These are phyloP conservation scores for Myxozyma neotropica DNA, from an alignment of 805 yeast genomes.

Conservation along the genomic window DNA sequence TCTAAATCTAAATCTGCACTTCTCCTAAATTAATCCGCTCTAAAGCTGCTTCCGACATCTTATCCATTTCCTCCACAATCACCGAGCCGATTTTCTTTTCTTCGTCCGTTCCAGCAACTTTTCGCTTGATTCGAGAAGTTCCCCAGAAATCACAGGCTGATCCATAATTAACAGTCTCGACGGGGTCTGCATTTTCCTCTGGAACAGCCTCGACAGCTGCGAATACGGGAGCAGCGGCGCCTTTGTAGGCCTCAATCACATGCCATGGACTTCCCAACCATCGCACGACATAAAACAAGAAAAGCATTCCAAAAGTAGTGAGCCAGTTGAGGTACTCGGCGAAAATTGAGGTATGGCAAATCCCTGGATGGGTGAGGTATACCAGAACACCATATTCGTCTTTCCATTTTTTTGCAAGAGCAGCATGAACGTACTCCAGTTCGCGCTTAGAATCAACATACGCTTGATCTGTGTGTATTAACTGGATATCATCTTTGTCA, in stretches of 20 bases:
- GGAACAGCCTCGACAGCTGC: constrained; percentile 60
- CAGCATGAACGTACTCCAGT: constrained; percentile 79
- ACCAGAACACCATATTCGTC: constrained; percentile 60
- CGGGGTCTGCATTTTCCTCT: constrained; percentile 41
- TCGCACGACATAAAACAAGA: constrained; percentile 81
- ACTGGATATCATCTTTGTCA: constrained; percentile 73
- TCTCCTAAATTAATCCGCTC: background rate
- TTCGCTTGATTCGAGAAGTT: constrained; percentile 45
- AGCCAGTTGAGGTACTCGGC: constrained; percentile 68
- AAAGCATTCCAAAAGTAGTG: constrained; percentile 82
- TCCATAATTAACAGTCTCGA: constrained; percentile 65
- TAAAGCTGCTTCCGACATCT: constrained; percentile 1
- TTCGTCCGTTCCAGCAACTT: constrained; percentile 3
- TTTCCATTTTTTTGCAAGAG: constrained; percentile 58
- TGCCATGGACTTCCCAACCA: constrained; percentile 85
- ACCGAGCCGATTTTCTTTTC: constrained; percentile 14
- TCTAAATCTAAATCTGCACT: background rate
- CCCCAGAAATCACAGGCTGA: constrained; percentile 73
- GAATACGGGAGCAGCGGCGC: constrained; percentile 83
- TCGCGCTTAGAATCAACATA: constrained; percentile 92
- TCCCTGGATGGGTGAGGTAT: constrained; percentile 91
- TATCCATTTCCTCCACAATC: constrained; percentile 23
- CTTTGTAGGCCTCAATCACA: constrained; percentile 82
- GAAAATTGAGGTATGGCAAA: constrained; percentile 81
- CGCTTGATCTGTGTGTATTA: constrained; percentile 62